Conservation (phyloP, 208 protist genomes). For the Porcisia hertigi region DNA sequence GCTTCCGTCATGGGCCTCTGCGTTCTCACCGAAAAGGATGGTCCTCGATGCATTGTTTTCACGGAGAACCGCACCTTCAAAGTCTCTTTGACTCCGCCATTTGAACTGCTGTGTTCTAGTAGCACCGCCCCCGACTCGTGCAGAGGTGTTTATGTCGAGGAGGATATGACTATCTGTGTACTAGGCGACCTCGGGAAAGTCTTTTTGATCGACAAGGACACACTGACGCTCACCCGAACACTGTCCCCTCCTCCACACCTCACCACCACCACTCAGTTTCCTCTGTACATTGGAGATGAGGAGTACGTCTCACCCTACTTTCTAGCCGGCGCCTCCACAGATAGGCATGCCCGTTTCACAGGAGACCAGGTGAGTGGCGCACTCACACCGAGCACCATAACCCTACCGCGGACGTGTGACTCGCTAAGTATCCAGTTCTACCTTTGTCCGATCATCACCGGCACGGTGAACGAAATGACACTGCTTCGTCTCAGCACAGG, state of each 20-base stretch:
- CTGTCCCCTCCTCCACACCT: constrained; percentile 15
- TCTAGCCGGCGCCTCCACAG: constrained; percentile 26
- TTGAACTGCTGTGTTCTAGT: constrained; percentile 27
- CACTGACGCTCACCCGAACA: constrained; percentile 35
- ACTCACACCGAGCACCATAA: constrained; percentile 38
- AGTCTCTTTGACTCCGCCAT: constrained; percentile 21
- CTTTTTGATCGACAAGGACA: constrained; percentile 53
- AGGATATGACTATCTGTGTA: constrained; percentile 43
- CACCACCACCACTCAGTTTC: constrained; percentile 22
- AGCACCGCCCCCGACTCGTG: constrained; percentile 30
- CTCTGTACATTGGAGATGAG: constrained; percentile 52
- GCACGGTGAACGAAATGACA: constrained; percentile 38
- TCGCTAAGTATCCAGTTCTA: constrained; percentile 84
- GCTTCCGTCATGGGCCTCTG: constrained; percentile 35
- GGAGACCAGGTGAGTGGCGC: constrained; percentile 42
- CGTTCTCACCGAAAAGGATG: constrained; percentile 25
- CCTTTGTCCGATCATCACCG: constrained; percentile 40
- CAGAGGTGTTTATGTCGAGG: constrained; percentile 34
- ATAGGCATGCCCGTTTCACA: constrained; percentile 29
- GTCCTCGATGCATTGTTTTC: constrained; percentile 34
- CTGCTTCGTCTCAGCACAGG: constrained; percentile 45
- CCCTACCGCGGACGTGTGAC: constrained; percentile 57
- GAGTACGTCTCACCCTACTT: constrained; percentile 54
- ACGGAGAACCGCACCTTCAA: constrained; percentile 37
- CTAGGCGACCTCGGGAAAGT: constrained; percentile 38